phyloP scores from a whole-genome alignment of 495 filamentous ascomycete genomes.

The Glonium stellatum region DNA sequence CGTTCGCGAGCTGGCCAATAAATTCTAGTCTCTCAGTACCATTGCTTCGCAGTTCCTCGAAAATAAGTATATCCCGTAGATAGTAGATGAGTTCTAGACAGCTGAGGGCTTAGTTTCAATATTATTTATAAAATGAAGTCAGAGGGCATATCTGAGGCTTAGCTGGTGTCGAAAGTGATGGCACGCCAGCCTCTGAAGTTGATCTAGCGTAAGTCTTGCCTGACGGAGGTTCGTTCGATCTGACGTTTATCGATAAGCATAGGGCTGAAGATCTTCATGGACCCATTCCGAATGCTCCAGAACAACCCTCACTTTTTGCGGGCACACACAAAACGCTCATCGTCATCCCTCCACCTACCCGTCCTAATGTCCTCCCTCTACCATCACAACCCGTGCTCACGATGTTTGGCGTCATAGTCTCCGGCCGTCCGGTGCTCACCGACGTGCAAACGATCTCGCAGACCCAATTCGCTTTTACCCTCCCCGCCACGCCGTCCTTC shows the following conservation, averaged over 20 bases:
- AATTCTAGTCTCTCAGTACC: no score
- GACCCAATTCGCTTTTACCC: constrained; percentile 61
- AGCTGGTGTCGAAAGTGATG: no score
- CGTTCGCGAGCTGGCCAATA: no score
- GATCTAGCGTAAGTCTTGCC: no score
- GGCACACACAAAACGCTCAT: not conserved
- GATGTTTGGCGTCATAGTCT: constrained; percentile 40
- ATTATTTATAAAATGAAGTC: no score
- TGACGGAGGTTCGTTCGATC: no score
- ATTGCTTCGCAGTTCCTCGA: no score
- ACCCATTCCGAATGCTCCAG: constrained; percentile 3
- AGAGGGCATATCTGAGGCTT: no score
- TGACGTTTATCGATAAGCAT: not conserved
- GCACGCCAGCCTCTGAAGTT: no score
- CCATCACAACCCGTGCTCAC: not conserved
- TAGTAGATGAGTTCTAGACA: no score
- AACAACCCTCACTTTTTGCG: not conserved
- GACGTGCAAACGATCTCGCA: constrained; percentile 53
- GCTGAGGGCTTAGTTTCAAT: no score
- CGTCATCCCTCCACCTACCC: not conserved
- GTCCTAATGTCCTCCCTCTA: not conserved
- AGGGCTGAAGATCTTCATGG: not conserved
- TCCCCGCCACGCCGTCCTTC: constrained; percentile 55
- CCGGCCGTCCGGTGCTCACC: constrained; percentile 54
- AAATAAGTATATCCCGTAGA: no score